Evolutionary conservation across 2,329 filamentous ascomycete genomes (phyloP).

Genomic region (Fusarium heterosporum): DNA sequence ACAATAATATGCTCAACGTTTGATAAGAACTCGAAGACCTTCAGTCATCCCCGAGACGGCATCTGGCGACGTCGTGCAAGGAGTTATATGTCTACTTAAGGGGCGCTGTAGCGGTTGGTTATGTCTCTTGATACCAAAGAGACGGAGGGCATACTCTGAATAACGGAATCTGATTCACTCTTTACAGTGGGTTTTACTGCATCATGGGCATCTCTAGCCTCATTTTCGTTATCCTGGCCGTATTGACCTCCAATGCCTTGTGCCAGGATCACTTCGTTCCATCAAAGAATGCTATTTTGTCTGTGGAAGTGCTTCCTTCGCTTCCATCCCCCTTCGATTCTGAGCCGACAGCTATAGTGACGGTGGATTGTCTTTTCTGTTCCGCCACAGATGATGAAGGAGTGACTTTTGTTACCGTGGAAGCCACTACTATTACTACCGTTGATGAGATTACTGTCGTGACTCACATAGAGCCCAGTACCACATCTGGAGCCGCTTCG

Average conservation of each 20-base stretch:
- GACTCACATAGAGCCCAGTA: not conserved
- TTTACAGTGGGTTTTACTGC: slow-evolving; percentile 22
- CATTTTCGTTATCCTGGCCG: slow-evolving; percentile 27
- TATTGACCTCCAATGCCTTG: slow-evolving; percentile 6
- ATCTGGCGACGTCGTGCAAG: slow-evolving; percentile 24
- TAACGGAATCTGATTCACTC: slow-evolving; percentile 32
- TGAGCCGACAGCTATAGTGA: slow-evolving; percentile 21
- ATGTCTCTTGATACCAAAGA: slow-evolving; percentile 14
- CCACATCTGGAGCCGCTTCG: slow-evolving; percentile 8
- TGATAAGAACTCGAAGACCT: slow-evolving; percentile 28
- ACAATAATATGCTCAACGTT: slow-evolving; percentile 26
- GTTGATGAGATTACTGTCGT: not conserved
- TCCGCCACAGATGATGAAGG: slow-evolving; percentile 16
- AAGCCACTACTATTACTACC: not conserved
- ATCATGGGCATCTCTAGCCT: slow-evolving; percentile 38
- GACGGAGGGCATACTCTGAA: slow-evolving; percentile 16
- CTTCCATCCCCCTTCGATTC: slow-evolving; percentile 11
- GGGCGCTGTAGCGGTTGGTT: not conserved
- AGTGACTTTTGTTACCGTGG: not conserved
- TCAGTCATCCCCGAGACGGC: slow-evolving; percentile 16
- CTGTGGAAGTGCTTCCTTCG: slow-evolving; percentile 21
- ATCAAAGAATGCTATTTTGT: slow-evolving; percentile 20
- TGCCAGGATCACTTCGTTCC: slow-evolving; percentile 7
- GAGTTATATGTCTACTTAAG: slow-evolving; percentile 34
- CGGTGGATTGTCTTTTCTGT: slow-evolving; percentile 37